phyloP scores from a whole-genome alignment of 1,284 basidiomycete genomes.

The Gymnopus androsaceus region DNA sequence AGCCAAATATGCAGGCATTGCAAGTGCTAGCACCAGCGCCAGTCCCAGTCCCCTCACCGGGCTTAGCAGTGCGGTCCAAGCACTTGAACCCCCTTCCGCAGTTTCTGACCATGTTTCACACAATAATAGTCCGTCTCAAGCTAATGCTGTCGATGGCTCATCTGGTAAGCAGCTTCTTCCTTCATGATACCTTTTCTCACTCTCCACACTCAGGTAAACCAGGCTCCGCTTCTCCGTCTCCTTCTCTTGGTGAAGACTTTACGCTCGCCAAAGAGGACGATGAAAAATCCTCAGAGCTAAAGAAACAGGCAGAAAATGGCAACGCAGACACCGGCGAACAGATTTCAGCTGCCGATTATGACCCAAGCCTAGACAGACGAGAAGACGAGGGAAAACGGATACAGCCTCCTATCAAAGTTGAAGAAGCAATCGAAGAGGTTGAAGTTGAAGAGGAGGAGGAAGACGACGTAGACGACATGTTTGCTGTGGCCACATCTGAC shows the following conservation, averaged over 20 bases:
- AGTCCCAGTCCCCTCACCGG: constrained; percentile 48
- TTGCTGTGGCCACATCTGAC: constrained; percentile 58
- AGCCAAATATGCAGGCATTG: constrained; percentile 71
- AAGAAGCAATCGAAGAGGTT: constrained; percentile 46
- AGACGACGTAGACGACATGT: constrained; percentile 90
- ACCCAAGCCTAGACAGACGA: constrained; percentile 81
- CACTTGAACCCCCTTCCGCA: constrained; percentile 57
- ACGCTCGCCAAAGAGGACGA: constrained; percentile 63
- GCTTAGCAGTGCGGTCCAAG: constrained; percentile 62
- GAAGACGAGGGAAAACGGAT: constrained; percentile 78
- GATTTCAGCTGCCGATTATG: constrained; percentile 91
- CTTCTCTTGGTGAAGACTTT: constrained; percentile 51
- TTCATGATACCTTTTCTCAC: constrained; percentile 1
- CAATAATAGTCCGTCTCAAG: constrained; percentile 41
- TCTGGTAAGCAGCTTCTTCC: constrained; percentile 25
- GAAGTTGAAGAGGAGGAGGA: constrained; percentile 72
- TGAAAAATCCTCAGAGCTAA: constrained; percentile 43
- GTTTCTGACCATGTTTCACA: constrained; percentile 65
- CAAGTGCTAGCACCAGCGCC: constrained; percentile 49
- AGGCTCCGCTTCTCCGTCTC: constrained; percentile 57
- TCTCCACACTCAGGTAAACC: constrained; percentile 40
- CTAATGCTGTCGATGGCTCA: constrained; percentile 30
- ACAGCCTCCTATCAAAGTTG: constrained; percentile 31
- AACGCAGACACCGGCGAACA: constrained; percentile 55
- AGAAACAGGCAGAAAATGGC: constrained; percentile 42